A percentile compares a stretch with the other conserved stretches of the same genome.
These are phyloP conservation scores for Echites panduratus DNA, from an alignment of 257 asterid species.

Conservation along the genomic window DNA sequence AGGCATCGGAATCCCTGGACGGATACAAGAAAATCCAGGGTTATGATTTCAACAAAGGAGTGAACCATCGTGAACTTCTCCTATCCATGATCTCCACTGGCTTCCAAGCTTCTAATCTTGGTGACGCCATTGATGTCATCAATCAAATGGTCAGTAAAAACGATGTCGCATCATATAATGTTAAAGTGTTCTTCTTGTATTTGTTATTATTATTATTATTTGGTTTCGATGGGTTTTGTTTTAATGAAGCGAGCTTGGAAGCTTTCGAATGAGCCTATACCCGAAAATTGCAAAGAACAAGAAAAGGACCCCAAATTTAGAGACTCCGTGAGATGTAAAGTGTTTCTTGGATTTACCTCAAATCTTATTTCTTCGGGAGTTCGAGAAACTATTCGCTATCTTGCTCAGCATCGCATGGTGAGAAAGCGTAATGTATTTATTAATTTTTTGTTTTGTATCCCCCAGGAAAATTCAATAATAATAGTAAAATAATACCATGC, in stretches of 20 bases:
- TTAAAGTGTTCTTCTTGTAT: not conserved
- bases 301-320: slow-evolving; percentile 54
- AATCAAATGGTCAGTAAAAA: slow-evolving; percentile 64
- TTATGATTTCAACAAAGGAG: slow-evolving; percentile 81
- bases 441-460: not conserved
- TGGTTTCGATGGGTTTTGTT: slow-evolving; percentile 10
- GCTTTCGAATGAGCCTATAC: slow-evolving; percentile 68
- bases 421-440: slow-evolving; percentile 13
- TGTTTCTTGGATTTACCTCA: slow-evolving; percentile 89
- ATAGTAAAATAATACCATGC: slow-evolving; percentile 14
- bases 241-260: slow-evolving; percentile 82
- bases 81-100: slow-evolving; percentile 76
- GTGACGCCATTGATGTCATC: slow-evolving; percentile 76
- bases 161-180: no score
- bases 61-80: slow-evolving; percentile 55
- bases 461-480: no score
- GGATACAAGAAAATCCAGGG: slow-evolving; percentile 63
- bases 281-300: slow-evolving; percentile 63
- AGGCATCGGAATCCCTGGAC: slow-evolving; percentile 60
- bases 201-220: not conserved
- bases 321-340: slow-evolving; percentile 66
- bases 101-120: slow-evolving; percentile 92
- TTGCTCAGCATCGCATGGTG: slow-evolving; percentile 80
- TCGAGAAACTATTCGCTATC: slow-evolving; percentile 72
- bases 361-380: slow-evolving; percentile 89